Percentiles rank a stretch among this genome's conserved stretches.
These are phyloP conservation scores for Boletellus dicymbophilus DNA, from an alignment of 1,284 basidiomycete genomes.

Conservation along the genomic window DNA sequence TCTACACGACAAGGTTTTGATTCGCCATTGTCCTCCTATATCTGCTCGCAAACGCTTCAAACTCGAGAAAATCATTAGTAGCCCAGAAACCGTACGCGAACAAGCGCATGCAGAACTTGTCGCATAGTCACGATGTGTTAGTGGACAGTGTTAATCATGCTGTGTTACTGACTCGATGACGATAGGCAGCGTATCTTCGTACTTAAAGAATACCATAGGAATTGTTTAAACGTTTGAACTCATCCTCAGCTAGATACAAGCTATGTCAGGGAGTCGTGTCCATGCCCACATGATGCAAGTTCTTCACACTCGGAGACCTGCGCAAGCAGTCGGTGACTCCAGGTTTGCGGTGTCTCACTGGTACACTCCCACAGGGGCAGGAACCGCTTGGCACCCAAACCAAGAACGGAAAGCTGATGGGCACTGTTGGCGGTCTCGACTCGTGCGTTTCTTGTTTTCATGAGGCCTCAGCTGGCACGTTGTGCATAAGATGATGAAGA, in stretches of 20 bases:
- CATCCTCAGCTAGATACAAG: too few relatives aligned
- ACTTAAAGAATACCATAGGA: not conserved
- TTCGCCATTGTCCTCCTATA: slow-evolving; percentile 77
- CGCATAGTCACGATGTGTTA: slow-evolving; percentile 7
- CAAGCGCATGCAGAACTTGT: slow-evolving; percentile 21
- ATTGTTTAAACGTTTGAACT: too few relatives aligned
- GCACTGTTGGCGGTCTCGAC: slow-evolving; percentile 9
- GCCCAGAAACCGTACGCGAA: slow-evolving; percentile 64
- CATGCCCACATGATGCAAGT: slow-evolving; percentile 38
- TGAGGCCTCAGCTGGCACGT: too few relatives aligned
- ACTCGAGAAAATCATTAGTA: slow-evolving; percentile 64
- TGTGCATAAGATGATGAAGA: too few relatives aligned
- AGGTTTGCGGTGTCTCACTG: slow-evolving; percentile 28
- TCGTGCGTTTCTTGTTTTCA: too few relatives aligned
- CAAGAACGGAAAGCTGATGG: slow-evolving; percentile 51
- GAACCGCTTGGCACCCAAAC: slow-evolving; percentile 34
- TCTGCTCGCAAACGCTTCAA: slow-evolving; percentile 76
- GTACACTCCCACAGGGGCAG: slow-evolving; percentile 37
- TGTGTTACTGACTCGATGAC: not conserved
- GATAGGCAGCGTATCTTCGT: not conserved
- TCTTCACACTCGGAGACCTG: slow-evolving; percentile 28
- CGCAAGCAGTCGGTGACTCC: slow-evolving; percentile 34
- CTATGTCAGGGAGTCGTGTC: too few relatives aligned
- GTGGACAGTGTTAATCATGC: not conserved
- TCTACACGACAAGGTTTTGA: slow-evolving; percentile 67